A percentile compares a stretch with the other conserved stretches of the same genome.
phyloP scores from a whole-genome alignment of 305 asterid species.

The Fraxinus latifolia region DNA sequence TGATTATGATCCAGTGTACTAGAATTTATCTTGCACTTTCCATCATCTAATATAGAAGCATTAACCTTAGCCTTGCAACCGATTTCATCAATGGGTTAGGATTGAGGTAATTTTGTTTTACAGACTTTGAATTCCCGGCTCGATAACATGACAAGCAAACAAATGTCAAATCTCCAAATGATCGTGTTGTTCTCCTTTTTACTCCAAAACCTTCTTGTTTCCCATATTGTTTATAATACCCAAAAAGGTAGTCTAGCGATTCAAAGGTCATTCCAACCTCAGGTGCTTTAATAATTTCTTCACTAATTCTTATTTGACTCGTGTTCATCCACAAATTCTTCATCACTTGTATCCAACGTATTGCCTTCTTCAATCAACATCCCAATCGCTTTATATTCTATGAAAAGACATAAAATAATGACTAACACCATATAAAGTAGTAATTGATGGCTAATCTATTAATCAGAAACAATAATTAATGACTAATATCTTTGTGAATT shows the following conservation, averaged over 20 bases:
- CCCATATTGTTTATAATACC: background rate
- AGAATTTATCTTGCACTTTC: background rate
- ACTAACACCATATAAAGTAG: background rate
- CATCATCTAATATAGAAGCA: background rate
- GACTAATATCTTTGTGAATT: background rate
- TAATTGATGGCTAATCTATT: background rate
- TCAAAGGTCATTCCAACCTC: background rate
- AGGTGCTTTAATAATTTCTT: background rate
- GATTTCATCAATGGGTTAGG: background rate
- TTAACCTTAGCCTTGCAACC: background rate
- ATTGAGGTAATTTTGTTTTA: background rate
- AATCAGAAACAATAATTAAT: no score
- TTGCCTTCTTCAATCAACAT: no score
- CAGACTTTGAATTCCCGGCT: background rate
- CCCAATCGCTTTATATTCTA: background rate
- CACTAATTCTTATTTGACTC: background rate
- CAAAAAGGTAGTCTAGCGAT: background rate
- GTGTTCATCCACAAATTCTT: background rate
- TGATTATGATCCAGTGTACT: no score
- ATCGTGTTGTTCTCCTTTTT: background rate
- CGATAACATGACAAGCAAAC: background rate
- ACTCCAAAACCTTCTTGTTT: background rate
- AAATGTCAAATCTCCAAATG: background rate
- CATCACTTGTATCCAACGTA: background rate
- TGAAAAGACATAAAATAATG: background rate